phyloP scores from a whole-genome alignment of 2,329 filamentous ascomycete species.

The Paradendryphiella salina region DNA sequence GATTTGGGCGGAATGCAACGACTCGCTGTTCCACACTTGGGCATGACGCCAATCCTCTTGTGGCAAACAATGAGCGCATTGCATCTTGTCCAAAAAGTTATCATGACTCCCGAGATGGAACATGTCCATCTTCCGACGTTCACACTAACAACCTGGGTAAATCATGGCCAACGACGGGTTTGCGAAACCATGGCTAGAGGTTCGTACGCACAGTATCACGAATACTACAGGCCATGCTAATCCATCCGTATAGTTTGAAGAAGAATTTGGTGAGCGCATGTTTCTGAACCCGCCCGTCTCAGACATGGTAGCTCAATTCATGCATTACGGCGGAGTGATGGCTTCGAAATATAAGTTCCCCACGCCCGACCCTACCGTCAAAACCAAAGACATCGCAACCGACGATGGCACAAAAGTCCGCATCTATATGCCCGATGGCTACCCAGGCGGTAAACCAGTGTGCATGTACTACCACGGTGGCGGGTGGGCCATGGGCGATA shows the following conservation, averaged over 20 bases:
- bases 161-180: slow-evolving; percentile 25
- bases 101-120: background rate
- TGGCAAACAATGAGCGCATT: background rate
- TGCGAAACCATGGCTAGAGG: slow-evolving; percentile 37
- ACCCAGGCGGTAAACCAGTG: slow-evolving; percentile 36
- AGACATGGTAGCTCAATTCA: slow-evolving; percentile 22
- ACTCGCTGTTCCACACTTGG: slow-evolving; percentile 1
- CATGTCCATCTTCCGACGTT: too few species aligned
- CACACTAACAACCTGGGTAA: too few species aligned
- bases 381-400: slow-evolving; percentile 37
- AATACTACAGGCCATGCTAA: background rate
- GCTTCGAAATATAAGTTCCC: slow-evolving; percentile 36
- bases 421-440: slow-evolving; percentile 43
- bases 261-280: slow-evolving; percentile 37
- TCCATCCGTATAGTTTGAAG: slow-evolving; percentile 32
- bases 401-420: slow-evolving; percentile 35
- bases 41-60: background rate
- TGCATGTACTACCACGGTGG: slow-evolving; percentile 46
- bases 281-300: slow-evolving; percentile 30
- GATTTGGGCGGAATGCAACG: background rate
- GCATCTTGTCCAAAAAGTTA: background rate
- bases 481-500: slow-evolving; percentile 46
- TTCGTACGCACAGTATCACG: slow-evolving; percentile 19
- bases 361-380: slow-evolving; percentile 37
- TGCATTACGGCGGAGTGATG: slow-evolving; percentile 23